phyloP scores from a whole-genome alignment of 2,329 filamentous ascomycete genomes.

The Epicoccum nigrum region DNA sequence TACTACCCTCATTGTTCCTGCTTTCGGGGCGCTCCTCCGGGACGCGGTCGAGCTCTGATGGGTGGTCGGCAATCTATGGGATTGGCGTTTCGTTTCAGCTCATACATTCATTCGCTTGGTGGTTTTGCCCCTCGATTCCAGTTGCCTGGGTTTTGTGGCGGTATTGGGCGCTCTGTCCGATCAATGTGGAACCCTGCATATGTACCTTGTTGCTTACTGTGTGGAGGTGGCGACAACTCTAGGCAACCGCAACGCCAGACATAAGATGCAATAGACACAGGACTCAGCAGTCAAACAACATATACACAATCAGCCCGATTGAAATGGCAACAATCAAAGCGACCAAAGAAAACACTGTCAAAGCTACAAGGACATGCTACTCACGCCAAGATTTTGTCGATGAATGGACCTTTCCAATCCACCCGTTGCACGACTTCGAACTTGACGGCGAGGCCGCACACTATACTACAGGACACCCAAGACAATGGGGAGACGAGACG shows the following conservation, averaged over 20 bases:
- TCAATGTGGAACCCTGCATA: too few relatives aligned
- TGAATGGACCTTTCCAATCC: conserved; percentile 20
- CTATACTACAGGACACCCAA: conserved; percentile 25
- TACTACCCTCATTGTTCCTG: conserved; percentile 31
- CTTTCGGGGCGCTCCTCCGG: not conserved
- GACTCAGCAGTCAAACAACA: not conserved
- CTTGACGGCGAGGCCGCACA: conserved; percentile 17
- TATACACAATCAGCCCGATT: not conserved
- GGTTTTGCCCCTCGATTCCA: too few relatives aligned
- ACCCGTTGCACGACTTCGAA: conserved; percentile 24
- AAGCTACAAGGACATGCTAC: not conserved
- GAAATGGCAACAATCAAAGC: conserved; percentile 1
- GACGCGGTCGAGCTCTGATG: conserved; percentile 30
- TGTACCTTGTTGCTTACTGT: not conserved
- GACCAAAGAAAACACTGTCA: not conserved
- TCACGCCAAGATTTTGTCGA: conserved; percentile 18
- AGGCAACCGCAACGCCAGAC: too few relatives aligned
- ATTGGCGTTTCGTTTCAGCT: conserved; percentile 45
- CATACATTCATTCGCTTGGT: conserved; percentile 26
- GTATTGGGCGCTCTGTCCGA: too few relatives aligned
- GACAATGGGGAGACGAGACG: conserved; percentile 20
- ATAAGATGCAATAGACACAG: too few relatives aligned
- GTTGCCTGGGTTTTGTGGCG: too few relatives aligned
- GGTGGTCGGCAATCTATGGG: conserved; percentile 30
- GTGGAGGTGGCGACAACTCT: conserved; percentile 2